Conservation (phyloP, 2,329 filamentous ascomycete genomes). For the Clarireedia homoeocarpa region DNA sequence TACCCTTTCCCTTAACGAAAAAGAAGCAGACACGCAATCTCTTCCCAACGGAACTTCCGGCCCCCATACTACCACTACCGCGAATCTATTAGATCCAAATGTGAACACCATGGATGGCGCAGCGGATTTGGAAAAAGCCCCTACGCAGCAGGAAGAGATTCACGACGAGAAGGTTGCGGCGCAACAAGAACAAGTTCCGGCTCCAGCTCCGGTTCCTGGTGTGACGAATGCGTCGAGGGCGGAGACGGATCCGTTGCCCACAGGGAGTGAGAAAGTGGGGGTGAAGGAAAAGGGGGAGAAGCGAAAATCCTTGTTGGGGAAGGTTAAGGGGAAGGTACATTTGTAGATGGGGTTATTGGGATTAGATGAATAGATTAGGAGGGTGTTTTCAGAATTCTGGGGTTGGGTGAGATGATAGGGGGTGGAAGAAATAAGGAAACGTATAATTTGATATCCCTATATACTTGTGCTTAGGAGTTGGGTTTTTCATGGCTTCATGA, state of each 20-base stretch:
- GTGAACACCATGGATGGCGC: background rate
- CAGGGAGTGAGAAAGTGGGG: background rate
- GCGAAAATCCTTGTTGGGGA: background rate
- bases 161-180: background rate
- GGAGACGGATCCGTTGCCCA: background rate
- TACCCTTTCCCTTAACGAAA: conserved; percentile 15
- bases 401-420: background rate
- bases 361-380: background rate
- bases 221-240: background rate
- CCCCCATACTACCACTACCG: background rate
- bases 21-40: conserved; percentile 6
- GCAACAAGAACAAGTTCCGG: background rate
- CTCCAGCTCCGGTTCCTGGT: background rate
- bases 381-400: background rate
- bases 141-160: conserved; percentile 3
- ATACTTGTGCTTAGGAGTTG: background rate
- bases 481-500: background rate
- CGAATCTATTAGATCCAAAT: background rate
- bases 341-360: background rate
- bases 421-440: no score
- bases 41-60: conserved; percentile 8
- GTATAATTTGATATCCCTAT: no score
- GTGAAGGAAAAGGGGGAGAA: background rate
- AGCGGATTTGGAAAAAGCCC: conserved; percentile 1
- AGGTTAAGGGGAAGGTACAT: conserved; percentile 5